Percentiles rank a stretch among this genome's conserved stretches.
phyloP scores from a whole-genome alignment of 257 asterid species.

The Coffea canephora region DNA sequence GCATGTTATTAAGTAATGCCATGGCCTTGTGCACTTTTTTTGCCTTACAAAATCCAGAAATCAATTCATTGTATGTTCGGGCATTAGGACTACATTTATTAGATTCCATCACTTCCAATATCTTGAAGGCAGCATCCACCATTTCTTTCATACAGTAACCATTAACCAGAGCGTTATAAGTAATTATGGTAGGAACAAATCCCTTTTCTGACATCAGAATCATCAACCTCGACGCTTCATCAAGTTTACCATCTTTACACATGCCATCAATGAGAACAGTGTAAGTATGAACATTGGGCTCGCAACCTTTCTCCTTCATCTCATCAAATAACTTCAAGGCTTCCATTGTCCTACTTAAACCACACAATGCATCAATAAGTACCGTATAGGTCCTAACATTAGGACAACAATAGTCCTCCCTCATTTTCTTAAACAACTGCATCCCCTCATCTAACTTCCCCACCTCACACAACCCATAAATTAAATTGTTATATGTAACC shows the following conservation, averaged over 20 bases:
- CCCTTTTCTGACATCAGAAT: constrained; percentile 43
- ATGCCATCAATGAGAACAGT: constrained; percentile 54
- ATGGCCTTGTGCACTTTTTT: constrained; percentile 66
- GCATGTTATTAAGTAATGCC: constrained; percentile 60
- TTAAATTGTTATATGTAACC: constrained; percentile 62
- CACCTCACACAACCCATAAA: constrained; percentile 66
- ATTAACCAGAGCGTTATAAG: constrained; percentile 65
- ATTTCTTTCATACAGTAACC: constrained; percentile 65
- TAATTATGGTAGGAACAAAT: constrained; percentile 53
- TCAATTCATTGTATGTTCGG: constrained; percentile 70
- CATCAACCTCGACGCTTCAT: constrained; percentile 46
- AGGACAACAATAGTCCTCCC: constrained; percentile 51
- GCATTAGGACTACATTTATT: constrained; percentile 51
- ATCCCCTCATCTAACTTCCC: constrained; percentile 56
- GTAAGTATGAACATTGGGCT: constrained; percentile 65
- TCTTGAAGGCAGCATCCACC: constrained; percentile 49
- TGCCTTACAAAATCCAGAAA: constrained; percentile 53
- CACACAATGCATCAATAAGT: constrained; percentile 63
- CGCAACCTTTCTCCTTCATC: constrained; percentile 69
- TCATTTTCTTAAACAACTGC: constrained; percentile 49
- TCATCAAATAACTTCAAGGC: constrained; percentile 55
- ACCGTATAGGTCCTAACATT: constrained; percentile 67
- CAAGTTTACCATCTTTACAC: constrained; percentile 56
- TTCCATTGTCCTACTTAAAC: constrained; percentile 47
- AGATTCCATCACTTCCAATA: constrained; percentile 50